Base-by-base conservation (phyloP, 805 yeast species). In the Metschnikowia lochheadii region DNA sequence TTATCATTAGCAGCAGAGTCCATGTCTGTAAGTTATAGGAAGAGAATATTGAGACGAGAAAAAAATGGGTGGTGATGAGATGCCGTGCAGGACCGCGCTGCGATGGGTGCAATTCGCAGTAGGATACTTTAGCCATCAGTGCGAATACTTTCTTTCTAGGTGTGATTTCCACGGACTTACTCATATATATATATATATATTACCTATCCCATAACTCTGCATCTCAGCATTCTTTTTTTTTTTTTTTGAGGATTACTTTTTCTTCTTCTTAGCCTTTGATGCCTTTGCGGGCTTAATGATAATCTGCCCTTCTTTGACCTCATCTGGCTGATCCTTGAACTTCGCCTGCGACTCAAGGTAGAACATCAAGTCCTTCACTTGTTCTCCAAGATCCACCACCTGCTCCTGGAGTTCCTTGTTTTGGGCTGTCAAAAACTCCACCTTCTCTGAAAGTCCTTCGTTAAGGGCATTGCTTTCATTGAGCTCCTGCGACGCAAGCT, bases 321-420 rank as follows among this genome's bases (percentile, higher is more conserved):
- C 92, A 11, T 85, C 85, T 3, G 83, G 77, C 20, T 88, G 87
- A 60, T 82, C 80, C 58, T 82, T 80, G 59, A 89, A 79, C 66
- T 85, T 87, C 49, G 83, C 85, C 61, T 81, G 87, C 0, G 87
- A 77, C 51, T 86, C 92, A 37, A 89, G 66, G 60, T 74, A 88
- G 55, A 88, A 85, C 96, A 90, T 87, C 48, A 89, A 64, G 63
- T 89, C 96, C 29, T 76, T 79, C 3, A 82, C 82, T 62, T 85
- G 88, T 38, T 84, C 89, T 40, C 75, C 63, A 31, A 85, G 61
- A 2, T 81, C 87, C 10, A 62, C 63, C 11, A 78, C 82, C 44
- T 76, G 69, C 2, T 51, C 51, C 40, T 67, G 65, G 38, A 74
- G 73, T 18, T 61, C 49, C 52, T 54, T 57, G 31, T 63, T 64